Base-by-base conservation (phyloP, 805 yeast genomes). In the Wickerhamiella dianesei region DNA sequence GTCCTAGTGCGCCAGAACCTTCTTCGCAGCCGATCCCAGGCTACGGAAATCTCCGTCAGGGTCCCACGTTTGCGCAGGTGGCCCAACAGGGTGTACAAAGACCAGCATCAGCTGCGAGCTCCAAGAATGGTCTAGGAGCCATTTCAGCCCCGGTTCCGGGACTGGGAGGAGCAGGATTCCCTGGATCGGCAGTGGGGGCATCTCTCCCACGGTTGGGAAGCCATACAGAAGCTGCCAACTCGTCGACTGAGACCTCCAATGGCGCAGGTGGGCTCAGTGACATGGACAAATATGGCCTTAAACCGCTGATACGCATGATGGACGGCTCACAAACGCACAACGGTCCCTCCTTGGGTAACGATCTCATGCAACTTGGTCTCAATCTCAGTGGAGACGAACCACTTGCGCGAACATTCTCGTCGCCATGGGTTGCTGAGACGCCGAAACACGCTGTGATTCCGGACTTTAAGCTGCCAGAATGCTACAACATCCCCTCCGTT, bases 391-490 rank as follows among this genome's bases (percentile, higher is more conserved):
- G 66, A 37, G 46, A 53, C 41, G 64, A 61, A 18, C 70, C 73
- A 47, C 62, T 83, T 32, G 71, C 83, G 22, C 69, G 73, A 53
- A 76, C 79, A 5, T 77, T 89, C 58, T 80, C 94, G 20, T 82
- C 95, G 2, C 98, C 98, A 12, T 89, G 98, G 97, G 73, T 82
- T 37, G 97, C 92, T 59, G n/a, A 13, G 16, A 83, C 96, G 1
- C 77, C 92, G 6, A 73, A 94, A 57, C 79, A 88, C 46, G 88
- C 83, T 53, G 95, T 89, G 16, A 94, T 86, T 56, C 98, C 98
- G 3, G 72, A 74, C 48, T 88, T 77, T 62, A 68, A 65, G 41
- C 68, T 78, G 40, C 96, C 96, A 2, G 64, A 67, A 16, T 73
- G 80, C 69, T 64, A 70, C 52, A 56, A 52, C n/a, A 69, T 67